A percentile compares a stretch with the other conserved stretches of the same genome.
Conservation (phyloP, 768 basidiomycete species). For the Podaxis sp. region DNA sequence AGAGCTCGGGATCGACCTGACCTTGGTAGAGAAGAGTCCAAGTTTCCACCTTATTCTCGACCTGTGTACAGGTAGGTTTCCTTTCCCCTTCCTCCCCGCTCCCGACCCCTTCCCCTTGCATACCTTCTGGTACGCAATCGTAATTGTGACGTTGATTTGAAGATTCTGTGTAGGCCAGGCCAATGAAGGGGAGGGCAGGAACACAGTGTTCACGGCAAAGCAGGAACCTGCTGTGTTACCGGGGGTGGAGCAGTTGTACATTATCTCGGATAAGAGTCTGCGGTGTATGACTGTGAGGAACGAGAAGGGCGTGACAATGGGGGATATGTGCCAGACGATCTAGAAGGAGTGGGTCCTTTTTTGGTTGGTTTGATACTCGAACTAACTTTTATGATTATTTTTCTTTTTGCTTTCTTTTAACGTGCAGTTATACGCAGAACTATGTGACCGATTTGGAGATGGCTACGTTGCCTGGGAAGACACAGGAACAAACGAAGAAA, state of each 20-base stretch:
- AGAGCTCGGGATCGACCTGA: conserved; percentile 71
- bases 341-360: conserved; percentile 68
- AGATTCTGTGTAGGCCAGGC: conserved; percentile 44
- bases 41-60: conserved; percentile 72
- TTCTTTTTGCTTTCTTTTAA: not conserved
- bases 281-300: conserved; percentile 85
- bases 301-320: conserved; percentile 66
- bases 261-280: conserved; percentile 59
- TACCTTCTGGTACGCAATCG: not conserved
- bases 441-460: conserved; percentile 68
- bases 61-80: conserved; percentile 54
- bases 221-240: conserved; percentile 18
- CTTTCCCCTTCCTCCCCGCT: not conserved
- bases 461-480: conserved; percentile 51
- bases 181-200: conserved; percentile 52
- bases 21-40: conserved; percentile 49
- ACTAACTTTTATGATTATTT: not conserved
- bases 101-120: not conserved
- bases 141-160: not conserved
- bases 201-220: conserved; percentile 49
- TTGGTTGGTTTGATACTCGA: no score
- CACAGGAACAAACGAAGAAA: conserved; percentile 73
- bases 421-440: conserved; percentile 64
- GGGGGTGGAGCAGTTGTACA: conserved; percentile 23
- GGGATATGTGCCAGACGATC: conserved; percentile 66